These are phyloP conservation scores for Aegilops tauschii DNA, from an alignment of 176 grass and related monocot genomes.

Conservation along the genomic window DNA sequence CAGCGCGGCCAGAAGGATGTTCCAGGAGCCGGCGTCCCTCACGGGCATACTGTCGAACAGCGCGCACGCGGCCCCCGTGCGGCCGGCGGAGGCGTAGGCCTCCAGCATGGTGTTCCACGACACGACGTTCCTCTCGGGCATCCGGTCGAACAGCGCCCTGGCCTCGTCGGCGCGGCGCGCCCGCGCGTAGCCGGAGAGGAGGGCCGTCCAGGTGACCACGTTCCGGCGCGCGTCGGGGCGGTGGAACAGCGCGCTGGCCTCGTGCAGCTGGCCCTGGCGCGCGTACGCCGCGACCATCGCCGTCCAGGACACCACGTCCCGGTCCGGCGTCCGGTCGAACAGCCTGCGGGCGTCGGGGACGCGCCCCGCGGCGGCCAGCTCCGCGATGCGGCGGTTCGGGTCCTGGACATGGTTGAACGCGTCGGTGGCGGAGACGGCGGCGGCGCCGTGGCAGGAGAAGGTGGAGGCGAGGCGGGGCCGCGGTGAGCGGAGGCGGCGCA, in stretches of 20 bases:
- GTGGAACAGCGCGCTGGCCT: slow-evolving; percentile 38
- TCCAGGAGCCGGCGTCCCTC: slow-evolving; percentile 46
- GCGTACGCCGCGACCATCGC: slow-evolving; percentile 43
- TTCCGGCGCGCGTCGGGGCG: slow-evolving; percentile 42
- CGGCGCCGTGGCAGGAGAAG: background rate
- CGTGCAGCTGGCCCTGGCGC: slow-evolving; percentile 32
- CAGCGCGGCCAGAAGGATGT: slow-evolving; percentile 40
- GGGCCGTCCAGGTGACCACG: slow-evolving; percentile 63
- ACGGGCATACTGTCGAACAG: slow-evolving; percentile 49
- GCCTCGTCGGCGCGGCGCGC: slow-evolving; percentile 27
- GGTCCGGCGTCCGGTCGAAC: slow-evolving; percentile 39
- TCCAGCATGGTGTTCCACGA: slow-evolving; percentile 63
- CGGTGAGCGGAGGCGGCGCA: slow-evolving; percentile 26
- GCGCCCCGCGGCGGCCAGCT: slow-evolving; percentile 15
- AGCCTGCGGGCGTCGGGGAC: slow-evolving; percentile 37
- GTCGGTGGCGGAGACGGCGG: background rate
- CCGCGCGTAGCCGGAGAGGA: slow-evolving; percentile 40
- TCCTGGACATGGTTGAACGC: background rate
- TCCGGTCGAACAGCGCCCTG: slow-evolving; percentile 37
- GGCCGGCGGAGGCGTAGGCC: slow-evolving; percentile 24
- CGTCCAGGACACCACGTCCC: slow-evolving; percentile 60
- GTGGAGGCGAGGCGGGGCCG: background rate
- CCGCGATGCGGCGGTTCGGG: slow-evolving; percentile 23
- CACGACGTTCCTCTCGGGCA: slow-evolving; percentile 46
- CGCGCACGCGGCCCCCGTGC: background rate